Conservation (phyloP, 176 grass and related monocot species). For the Echinochloa phyllopogon region DNA sequence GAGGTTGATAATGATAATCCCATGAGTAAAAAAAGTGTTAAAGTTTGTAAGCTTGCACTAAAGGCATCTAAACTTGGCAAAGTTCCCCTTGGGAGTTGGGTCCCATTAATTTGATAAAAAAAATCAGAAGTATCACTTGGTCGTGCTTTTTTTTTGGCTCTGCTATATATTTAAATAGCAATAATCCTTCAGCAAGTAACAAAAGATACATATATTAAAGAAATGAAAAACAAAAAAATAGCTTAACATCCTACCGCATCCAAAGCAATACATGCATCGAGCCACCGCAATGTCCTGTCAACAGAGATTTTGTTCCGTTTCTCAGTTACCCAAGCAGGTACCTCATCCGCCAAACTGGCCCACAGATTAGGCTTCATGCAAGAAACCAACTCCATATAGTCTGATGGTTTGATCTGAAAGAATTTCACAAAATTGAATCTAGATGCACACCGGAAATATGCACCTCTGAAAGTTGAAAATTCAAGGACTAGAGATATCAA, state of each 20-base stretch:
- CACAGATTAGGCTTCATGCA: constrained; percentile 81
- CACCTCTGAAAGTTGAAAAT: constrained; percentile 5
- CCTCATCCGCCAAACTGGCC: constrained; percentile 92
- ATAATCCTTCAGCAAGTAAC: neutral
- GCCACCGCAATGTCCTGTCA: constrained; percentile 90
- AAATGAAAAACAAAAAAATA: neutral
- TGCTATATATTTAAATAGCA: neutral
- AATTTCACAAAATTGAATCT: neutral
- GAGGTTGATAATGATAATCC: neutral
- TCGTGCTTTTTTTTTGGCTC: neutral
- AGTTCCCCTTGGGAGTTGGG: neutral
- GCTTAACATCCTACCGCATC: constrained; percentile 53
- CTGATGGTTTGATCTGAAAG: constrained; percentile 74
- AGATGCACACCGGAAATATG: neutral
- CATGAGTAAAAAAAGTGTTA: constrained; percentile 2
- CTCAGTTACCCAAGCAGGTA: constrained; percentile 83
- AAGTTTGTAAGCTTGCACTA: constrained; percentile 7
- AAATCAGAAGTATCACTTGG: neutral
- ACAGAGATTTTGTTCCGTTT: constrained; percentile 88
- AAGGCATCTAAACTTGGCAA: neutral
- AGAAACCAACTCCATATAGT: constrained; percentile 90
- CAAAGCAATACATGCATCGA: constrained; percentile 82
- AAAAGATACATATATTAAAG: neutral
- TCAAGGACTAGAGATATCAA: constrained; percentile 30
- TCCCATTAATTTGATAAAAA: constrained; percentile 20